Base-by-base conservation (phyloP, 768 basidiomycete genomes). In the Podaxis sp. region DNA sequence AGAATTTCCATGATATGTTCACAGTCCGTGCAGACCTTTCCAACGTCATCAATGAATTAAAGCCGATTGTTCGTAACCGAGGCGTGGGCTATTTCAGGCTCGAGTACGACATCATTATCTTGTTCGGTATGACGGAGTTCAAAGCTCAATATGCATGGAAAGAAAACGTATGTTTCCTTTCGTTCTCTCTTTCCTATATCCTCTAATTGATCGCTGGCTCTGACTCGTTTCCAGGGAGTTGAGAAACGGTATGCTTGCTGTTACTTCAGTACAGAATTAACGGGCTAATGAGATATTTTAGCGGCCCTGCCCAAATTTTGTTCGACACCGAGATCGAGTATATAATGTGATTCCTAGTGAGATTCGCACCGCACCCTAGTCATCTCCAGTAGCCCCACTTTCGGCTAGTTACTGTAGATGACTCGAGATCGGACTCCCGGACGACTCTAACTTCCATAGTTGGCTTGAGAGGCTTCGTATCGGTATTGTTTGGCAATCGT, bases 131-230 rank as follows among this genome's bases (percentile, higher is more conserved):
- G 41, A 80, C 82, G 0, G 82, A 84, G 54, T 53, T 83, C 17
- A 76, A 80, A 58, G 81, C 81, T 0, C 78, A 80, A 46, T 73
- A 82, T 17, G 68, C 72, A 11, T 84, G 82, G 82, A 69, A 64
- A 48, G 81, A 82, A 56, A 65, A 76, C 44, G 77, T 79, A 58
- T 15, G 68, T 53, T 33, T 20, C 11, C n/a, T n/a, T 2, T 22
- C 40, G 1, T 22, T 40, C 41, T 15, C 4, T 22, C 7, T 13
- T 50, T 17, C 12, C 17, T 6, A 24, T 5, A 30, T 2, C 15
- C 15, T 17, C 26, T 20, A 11, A 22, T 28, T 8, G 28, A 30
- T 30, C 1, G 28, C 28, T 30, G 28, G 28, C 7, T 7, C 28
- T 30, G 28, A 30, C 22, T 7, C 17, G 6, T 44, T 46, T 10